phyloP scores from a whole-genome alignment of 371 early-diverging fungal species.

The Fennellomyces sp. region DNA sequence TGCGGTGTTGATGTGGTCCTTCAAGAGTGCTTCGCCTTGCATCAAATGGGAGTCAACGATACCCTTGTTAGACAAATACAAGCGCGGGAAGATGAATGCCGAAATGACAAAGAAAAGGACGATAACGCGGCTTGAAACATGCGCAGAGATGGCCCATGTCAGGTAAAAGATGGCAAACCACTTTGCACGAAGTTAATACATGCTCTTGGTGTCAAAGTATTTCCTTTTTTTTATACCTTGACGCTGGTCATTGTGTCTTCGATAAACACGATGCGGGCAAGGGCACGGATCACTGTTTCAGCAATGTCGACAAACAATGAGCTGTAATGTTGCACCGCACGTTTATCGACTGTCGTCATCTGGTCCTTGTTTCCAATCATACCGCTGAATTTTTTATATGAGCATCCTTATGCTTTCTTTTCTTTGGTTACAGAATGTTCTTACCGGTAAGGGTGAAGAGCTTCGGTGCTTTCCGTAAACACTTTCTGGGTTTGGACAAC shows the following conservation, averaged over 20 bases:
- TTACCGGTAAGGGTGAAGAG: constrained; percentile 40
- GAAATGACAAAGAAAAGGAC: constrained; percentile 27
- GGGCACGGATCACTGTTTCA: constrained; percentile 34
- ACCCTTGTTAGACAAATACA: constrained; percentile 43
- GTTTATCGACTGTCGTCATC: constrained; percentile 22
- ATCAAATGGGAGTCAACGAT: constrained; percentile 42
- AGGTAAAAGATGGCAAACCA: constrained; percentile 41
- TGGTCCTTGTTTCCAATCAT: constrained; percentile 27
- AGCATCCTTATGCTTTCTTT: not conserved
- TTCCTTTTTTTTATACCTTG: constrained; percentile 13
- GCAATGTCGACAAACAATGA: constrained; percentile 33
- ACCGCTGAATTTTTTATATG: constrained; percentile 11
- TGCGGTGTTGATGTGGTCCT: constrained; percentile 7
- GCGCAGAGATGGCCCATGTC: constrained; percentile 44
- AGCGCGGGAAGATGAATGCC: constrained; percentile 41
- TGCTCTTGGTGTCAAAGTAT: not conserved
- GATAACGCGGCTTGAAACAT: constrained; percentile 35
- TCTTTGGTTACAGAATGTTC: not conserved
- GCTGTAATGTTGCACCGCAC: constrained; percentile 30
- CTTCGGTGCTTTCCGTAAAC: constrained; percentile 25
- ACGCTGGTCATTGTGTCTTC: constrained; percentile 39
- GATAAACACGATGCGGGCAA: constrained; percentile 46
- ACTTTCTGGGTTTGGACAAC: constrained; percentile 37
- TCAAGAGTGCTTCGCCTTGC: constrained; percentile 35
- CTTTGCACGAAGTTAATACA: not conserved